These are phyloP conservation scores for Wickerhamomyces queroliae DNA, from an alignment of 805 yeast genomes.

Conservation along the genomic window DNA sequence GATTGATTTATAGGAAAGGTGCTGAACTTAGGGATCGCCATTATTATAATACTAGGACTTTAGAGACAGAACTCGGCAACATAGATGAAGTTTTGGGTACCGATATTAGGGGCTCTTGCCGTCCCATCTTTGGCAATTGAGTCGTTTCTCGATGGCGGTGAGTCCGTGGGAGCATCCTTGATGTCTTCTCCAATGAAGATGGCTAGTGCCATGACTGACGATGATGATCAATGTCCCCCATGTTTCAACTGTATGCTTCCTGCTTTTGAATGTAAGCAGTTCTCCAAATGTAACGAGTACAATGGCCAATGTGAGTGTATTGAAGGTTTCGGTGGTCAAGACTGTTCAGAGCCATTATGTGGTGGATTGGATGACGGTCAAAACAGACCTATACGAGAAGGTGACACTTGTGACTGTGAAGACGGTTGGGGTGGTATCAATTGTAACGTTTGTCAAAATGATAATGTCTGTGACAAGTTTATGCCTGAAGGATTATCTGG, in stretches of 20 bases:
- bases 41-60: too few relatives aligned
- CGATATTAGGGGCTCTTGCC: not conserved
- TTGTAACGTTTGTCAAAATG: constrained; percentile 77
- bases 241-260: constrained; percentile 95
- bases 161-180: not conserved
- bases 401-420: constrained; percentile 58
- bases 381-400: constrained; percentile 57
- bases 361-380: constrained; percentile 69
- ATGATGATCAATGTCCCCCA: constrained; percentile 63
- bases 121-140: not conserved
- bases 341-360: constrained; percentile 84
- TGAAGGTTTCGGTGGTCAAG: constrained; percentile 90
- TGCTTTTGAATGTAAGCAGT: constrained; percentile 85
- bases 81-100: not conserved
- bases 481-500: constrained; percentile 85
- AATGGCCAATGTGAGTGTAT: constrained; percentile 92
- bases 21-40: too few relatives aligned
- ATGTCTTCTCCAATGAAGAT: constrained; percentile 4
- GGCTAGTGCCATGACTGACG: constrained; percentile 2
- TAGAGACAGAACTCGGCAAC: too few relatives aligned
- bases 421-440: constrained; percentile 94
- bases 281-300: constrained; percentile 78
- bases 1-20: too few relatives aligned
- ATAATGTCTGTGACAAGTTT: constrained; percentile 75
- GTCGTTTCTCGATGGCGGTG: not conserved